Base-by-base conservation (phyloP, 768 basidiomycete species). In the Lactarius evosmus region DNA sequence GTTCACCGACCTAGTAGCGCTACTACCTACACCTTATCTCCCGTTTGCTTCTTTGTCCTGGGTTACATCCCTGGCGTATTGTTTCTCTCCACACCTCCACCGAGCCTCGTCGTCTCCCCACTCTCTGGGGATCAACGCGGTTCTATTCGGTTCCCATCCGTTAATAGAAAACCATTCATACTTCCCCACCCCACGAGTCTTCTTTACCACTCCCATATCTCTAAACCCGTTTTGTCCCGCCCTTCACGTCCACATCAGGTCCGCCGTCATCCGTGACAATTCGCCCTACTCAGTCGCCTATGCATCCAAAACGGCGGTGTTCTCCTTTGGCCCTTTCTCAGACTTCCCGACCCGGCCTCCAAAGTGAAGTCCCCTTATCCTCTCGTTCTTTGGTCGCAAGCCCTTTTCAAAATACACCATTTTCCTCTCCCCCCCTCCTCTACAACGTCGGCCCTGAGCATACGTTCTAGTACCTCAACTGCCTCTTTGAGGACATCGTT, bases 391-490 rank as follows among this genome's bases (percentile, higher is more conserved):
- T 61, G 46, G 66, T 64, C 7, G 57, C 65, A 8, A 61, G 66
- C 34, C 62, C 66, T 40, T 67, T 67, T 27, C 0, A 52, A 8
- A 12, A 51, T 7, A 41, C 44, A 19, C 49, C 63, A 16, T 38
- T 54, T 22, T 60, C 56, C 19, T 59, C 54, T 2, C 60, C 49
- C 27, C 65, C 60, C 14, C 34, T 8, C 7, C 34, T 8, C 9
- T 9, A 66, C 67, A 3, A 66, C 67, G 1, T 58, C 60, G 1
- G 50, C 64, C 11, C 64, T 65, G 16, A 65, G 63, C 40, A 41
- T 66, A 22, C 67, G 64, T 40, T 68, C 67, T n/a, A 61, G 65
- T 29, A 53, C 64, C 1, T 66, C 64, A 41, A 62, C 44, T 17
- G 27, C 58, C 4, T 66, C 67, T 40, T 36, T 66, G 3, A 50